phyloP scores from a whole-genome alignment of 768 basidiomycete genomes.

The Serendipita sp. region DNA sequence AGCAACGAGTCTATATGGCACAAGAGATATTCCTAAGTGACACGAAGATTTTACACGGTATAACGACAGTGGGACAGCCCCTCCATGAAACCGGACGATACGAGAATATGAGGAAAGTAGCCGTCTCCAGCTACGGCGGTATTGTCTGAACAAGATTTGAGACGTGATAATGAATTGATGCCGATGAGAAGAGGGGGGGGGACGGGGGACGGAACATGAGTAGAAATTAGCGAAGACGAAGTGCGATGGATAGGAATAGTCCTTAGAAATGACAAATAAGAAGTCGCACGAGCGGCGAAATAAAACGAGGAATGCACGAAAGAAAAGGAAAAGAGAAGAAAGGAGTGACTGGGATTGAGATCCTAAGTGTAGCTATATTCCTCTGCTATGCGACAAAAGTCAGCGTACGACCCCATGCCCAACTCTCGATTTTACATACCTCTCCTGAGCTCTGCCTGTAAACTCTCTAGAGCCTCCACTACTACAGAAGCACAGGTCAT shows the following conservation, averaged over 20 bases:
- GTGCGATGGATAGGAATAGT: background rate
- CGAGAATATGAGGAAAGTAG: too few relatives aligned
- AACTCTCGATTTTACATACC: background rate
- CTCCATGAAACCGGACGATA: background rate
- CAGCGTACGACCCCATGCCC: background rate
- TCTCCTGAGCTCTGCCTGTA: conserved; percentile 12
- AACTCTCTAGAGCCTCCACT: conserved; percentile 59
- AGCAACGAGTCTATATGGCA: background rate
- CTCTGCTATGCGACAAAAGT: background rate
- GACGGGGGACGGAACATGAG: background rate
- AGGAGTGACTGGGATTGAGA: background rate
- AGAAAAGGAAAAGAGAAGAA: background rate
- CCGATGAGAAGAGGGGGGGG: background rate
- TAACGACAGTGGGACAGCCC: background rate
- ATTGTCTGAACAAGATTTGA: background rate
- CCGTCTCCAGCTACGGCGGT: background rate
- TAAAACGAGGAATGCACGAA: background rate
- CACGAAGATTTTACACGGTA: conserved; percentile 1
- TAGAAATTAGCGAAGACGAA: background rate
- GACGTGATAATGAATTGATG: background rate
- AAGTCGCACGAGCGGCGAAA: background rate
- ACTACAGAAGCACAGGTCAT: conserved; percentile 86
- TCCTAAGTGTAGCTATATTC: background rate
- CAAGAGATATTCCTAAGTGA: background rate
- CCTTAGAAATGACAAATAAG: background rate